Evolutionary conservation across 495 filamentous ascomycete genomes (phyloP), one percentile per base, ranked within the genome.

Genomic region (Penicillium cinerascens): DNA sequence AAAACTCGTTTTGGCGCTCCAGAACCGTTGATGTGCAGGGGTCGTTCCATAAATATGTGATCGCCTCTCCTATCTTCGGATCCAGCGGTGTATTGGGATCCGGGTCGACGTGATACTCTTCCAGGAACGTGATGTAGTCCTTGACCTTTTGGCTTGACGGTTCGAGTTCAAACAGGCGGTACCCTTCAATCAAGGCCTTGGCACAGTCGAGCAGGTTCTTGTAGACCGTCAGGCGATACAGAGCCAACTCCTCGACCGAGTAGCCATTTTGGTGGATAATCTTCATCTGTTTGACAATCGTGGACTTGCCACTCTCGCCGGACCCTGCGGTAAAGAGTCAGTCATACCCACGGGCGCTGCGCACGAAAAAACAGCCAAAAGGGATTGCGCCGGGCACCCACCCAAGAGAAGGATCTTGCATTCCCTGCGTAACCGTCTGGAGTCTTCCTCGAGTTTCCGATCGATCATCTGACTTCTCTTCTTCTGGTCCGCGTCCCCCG

Each of bases 281-380:
- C 73, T 98, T 98, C 93, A 97, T 98, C 78, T 97, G 93, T 70
- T 97, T 97, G 55, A 98, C 93, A 57, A 97, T 97, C 4, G 93
- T 98, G 43, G 93, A 97, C 72, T 98, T 98, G 44, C 93, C 93
- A 72, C 92, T 97, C 78, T 98, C 93, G 52, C 93, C 93, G 51
- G 93, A 97, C 36, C 93, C 93, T 98, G 39, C 15, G 23, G 40
- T 47, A 6, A 37, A 16, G 11, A 7, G 47, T 61, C 27, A 66
- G 55, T 35, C 56, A 38, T 25, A 44, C 8, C 20, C 13, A n/a
- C 8, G 21, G 41, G 17, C 23, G 17, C 27, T 38, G 39, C 42
- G 46, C 42, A 43, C 38, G 29, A 33, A 39, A 39, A 6, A 7
- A 17, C 16, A 39, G 2, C 2, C n/a, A 4, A 6, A 18, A 27